phyloP scores from a whole-genome alignment of 2,329 filamentous ascomycete species.

The Microcera coccophila region DNA sequence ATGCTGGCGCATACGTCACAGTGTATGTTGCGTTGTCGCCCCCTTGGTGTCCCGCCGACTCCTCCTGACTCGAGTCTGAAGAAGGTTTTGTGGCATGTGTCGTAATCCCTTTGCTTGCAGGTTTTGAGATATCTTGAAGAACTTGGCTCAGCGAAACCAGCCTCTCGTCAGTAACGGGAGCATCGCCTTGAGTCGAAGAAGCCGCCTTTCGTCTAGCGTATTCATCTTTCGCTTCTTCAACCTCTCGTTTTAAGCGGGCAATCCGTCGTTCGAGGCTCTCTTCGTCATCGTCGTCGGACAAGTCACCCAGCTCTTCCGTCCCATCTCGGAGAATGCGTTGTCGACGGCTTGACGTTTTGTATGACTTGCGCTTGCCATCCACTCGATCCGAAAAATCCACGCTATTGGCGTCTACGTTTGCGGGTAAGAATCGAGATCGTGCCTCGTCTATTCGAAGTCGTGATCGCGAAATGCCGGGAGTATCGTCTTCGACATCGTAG shows the following conservation, averaged over 20 bases:
- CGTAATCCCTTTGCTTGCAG: slow-evolving; percentile 16
- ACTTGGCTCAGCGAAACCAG: slow-evolving; percentile 67
- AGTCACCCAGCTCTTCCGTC: slow-evolving; percentile 65
- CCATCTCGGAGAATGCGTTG: slow-evolving; percentile 60
- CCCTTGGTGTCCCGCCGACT: slow-evolving; percentile 16
- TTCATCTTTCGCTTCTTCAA: slow-evolving; percentile 67
- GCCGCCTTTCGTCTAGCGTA: slow-evolving; percentile 52
- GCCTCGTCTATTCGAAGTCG: slow-evolving; percentile 75
- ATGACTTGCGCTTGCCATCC: slow-evolving; percentile 75
- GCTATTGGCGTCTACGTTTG: slow-evolving; percentile 69
- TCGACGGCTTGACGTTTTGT: slow-evolving; percentile 68
- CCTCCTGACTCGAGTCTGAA: slow-evolving; percentile 10
- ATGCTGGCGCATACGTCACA: slow-evolving; percentile 60
- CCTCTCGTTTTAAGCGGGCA: slow-evolving; percentile 75
- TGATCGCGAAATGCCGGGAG: slow-evolving; percentile 68
- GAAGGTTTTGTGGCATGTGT: slow-evolving; percentile 11
- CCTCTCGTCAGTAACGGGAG: slow-evolving; percentile 29
- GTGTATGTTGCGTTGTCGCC: slow-evolving; percentile 53
- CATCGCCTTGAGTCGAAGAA: slow-evolving; percentile 45
- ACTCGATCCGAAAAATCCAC: slow-evolving; percentile 91
- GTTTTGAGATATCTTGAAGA: slow-evolving; percentile 60
- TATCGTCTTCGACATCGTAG: slow-evolving; percentile 59
- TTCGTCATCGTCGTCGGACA: slow-evolving; percentile 69
- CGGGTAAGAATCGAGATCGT: slow-evolving; percentile 71
- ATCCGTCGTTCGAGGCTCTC: slow-evolving; percentile 76